Evolutionary conservation across 2,329 filamentous ascomycete species (phyloP), one percentile per base, ranked within the genome.

Genomic region (Claviceps africana): DNA sequence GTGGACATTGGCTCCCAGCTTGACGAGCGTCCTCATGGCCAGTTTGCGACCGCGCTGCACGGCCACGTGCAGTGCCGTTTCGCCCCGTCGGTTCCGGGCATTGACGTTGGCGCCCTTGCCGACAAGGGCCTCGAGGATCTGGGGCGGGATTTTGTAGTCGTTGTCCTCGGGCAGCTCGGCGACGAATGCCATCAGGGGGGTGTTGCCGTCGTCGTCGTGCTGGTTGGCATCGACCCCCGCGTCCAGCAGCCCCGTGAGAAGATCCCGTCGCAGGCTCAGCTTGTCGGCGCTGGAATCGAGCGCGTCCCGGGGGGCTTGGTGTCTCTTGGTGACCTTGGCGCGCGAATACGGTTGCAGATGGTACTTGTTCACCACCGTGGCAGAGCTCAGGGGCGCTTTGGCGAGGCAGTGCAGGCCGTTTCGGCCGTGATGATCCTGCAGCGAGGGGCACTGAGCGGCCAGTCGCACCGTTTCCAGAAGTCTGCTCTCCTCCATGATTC

Each of bases 361-460:
- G 22, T 62, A 55, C 48, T 68, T 69, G 50, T 67, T 64, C 15
- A 65, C 60, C 10, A 72, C 61, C 22, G 66, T 68, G 4, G 64
- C 61, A 33, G 63, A 51, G 56, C 70, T 70, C 1, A 79, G 62
- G n/a, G 71, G 71, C 7, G 73, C 75, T 54, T 74, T 71, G 2
- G 77, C 77, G n/a, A 81, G 71, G 55, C 76, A 79, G 56, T 81
- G 78, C 17, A 81, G 66, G 9, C 72, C 77, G 54, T 81, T 81
- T 22, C 76, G 72, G 5, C 78, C 77, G 5, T 71, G 61, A 43
- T 67, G 37, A 46, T 67, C 61, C 43, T 69, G 62, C 1, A 56
- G 35, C 0, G 11, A 22, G 0, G 63, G 62, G 2, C 62, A 48
- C 0, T 39, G 5, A 1, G 47, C 45, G 0, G 63, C 62, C 5